Percentiles rank a stretch among this genome's conserved stretches.
Conservation (phyloP, 768 basidiomycete genomes). For the Macrolepiota dolichaula region DNA sequence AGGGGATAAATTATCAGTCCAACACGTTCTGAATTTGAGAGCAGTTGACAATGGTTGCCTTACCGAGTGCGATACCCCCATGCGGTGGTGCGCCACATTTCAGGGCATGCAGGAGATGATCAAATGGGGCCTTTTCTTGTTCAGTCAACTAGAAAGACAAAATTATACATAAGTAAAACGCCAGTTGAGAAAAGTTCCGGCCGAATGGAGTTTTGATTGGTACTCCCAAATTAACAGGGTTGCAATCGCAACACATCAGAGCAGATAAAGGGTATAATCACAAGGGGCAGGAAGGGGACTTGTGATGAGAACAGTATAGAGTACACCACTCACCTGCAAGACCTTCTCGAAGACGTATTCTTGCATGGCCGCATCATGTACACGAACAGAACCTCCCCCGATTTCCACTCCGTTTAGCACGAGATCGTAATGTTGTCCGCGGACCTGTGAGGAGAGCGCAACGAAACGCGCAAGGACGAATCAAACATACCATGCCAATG, state of each 20-base stretch:
- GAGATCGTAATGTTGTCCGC: conserved; percentile 95
- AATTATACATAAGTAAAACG: conserved; percentile 6
- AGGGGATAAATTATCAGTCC: background rate
- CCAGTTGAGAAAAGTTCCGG: conserved; percentile 11
- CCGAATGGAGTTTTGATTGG: background rate
- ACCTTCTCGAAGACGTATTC: conserved; percentile 75
- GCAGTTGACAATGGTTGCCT: conserved; percentile 17
- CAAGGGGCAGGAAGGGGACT: background rate
- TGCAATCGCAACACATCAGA: background rate
- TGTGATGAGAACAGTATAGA: background rate
- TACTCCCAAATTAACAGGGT: background rate
- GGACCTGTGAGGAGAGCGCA: conserved; percentile 46
- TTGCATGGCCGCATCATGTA: conserved; percentile 87
- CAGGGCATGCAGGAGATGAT: conserved; percentile 83
- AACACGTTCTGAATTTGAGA: conserved; percentile 3
- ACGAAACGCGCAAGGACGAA: conserved; percentile 5
- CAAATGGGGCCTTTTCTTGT: conserved; percentile 71
- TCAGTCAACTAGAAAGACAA: conserved; percentile 56
- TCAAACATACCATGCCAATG: conserved; percentile 4
- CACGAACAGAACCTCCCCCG: conserved; percentile 89
- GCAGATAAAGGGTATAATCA: background rate
- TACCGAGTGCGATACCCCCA: conserved; percentile 91
- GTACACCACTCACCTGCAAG: conserved; percentile 57
- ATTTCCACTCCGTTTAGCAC: conserved; percentile 93
- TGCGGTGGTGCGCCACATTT: conserved; percentile 92